Evolutionary conservation across 805 yeast genomes (phyloP).

Genomic region (Candida stauntonica): DNA sequence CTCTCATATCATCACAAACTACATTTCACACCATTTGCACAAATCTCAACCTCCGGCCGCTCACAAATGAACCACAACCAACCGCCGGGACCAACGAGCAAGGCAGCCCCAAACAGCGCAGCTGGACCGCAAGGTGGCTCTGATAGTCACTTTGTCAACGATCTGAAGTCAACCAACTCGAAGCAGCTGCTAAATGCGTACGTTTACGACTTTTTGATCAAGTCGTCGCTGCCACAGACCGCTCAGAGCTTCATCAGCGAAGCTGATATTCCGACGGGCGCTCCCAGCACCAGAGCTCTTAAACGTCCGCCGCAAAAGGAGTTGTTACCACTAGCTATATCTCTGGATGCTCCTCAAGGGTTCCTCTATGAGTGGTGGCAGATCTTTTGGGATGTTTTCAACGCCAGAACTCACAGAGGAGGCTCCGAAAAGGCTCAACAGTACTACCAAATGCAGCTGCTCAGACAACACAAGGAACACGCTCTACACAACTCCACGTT

Average conservation of each 20-base stretch:
- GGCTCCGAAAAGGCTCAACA: constrained; percentile 63
- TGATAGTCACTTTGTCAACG: constrained; percentile 21
- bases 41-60: no score
- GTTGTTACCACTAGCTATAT: constrained; percentile 46
- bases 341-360: constrained; percentile 83
- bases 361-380: constrained; percentile 95
- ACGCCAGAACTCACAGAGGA: constrained; percentile 68
- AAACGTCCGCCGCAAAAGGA: constrained; percentile 31
- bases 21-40: no score
- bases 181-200: constrained; percentile 72
- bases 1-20: no score
- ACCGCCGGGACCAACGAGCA: no score
- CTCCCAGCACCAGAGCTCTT: constrained; percentile 16
- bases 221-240: constrained; percentile 65
- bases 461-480: constrained; percentile 58
- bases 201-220: constrained; percentile 78
- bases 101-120: constrained; percentile 6
- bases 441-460: constrained; percentile 59
- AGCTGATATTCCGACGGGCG: constrained; percentile 50
- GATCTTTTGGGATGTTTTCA: constrained; percentile 90
- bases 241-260: constrained; percentile 74
- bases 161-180: constrained; percentile 24
- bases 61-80: background rate
- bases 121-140: constrained; percentile 1
- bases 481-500: constrained; percentile 41